Evolutionary conservation across 1,139 yeast genomes (phyloP), one percentile per base, ranked within the genome.

Genomic region (Magnusiomyces suaveolens): DNA sequence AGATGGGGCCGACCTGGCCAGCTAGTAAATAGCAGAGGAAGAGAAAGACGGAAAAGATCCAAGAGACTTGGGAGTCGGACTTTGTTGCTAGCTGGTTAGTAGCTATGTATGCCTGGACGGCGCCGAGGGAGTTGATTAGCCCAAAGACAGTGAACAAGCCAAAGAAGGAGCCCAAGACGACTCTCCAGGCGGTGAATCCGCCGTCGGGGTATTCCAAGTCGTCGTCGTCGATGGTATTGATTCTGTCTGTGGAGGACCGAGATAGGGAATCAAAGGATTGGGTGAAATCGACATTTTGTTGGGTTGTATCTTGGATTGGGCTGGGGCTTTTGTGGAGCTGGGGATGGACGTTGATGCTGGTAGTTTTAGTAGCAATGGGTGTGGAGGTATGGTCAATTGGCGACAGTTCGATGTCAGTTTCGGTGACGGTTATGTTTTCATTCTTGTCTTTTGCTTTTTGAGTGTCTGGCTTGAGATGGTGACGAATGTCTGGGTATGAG

Each of bases 91-190:
- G 69, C 62, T 81, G 85, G 63, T 83, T 77, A 10, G 71, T 67
- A 2, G 83, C 72, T 16, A 84, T 75, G 60, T 83, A 83, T 0
- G 87, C 78, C 66, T 84, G 84, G 51, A 84, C 75, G 0, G 87
- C 88, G 57, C 92, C 92, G 38, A 81, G 69, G 0, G 87, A 74
- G 63, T 84, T 84, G 63, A 83, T 74, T 25, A 83, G 66, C 2
- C 94, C 94, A 65, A 84, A 82, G 26, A 75, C 79, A 2, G 83
- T 79, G 14, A 79, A 69, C 47, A 84, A 65, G 0, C 90, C 92
- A 58, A 82, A 64, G 59, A 82, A 82, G 0, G 84, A 76, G 0
- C 90, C 90, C 6, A 81, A 60, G 0, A 81, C 76, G 0, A 82
- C 82, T 14, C 73, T 56, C 70, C 81, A 77, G 0, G 87, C 86